Evolutionary conservation across 768 basidiomycete species (phyloP).

Genomic region (Lactifluus pinguis): DNA sequence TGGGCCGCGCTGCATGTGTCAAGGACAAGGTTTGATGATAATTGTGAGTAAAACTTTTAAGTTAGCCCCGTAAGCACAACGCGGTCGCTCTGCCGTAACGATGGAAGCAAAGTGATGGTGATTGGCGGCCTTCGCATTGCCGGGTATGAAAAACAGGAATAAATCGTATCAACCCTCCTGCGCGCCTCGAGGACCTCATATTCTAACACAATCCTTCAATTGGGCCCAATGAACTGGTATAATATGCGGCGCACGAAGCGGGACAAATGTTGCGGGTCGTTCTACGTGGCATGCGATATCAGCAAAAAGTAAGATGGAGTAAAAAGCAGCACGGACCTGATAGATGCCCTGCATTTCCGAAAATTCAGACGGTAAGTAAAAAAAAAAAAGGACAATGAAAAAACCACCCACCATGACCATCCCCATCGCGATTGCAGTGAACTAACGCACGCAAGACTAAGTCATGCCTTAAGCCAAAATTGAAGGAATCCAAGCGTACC

Average conservation of each 20-base stretch:
- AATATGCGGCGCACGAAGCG: conserved; percentile 72
- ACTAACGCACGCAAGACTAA: conserved; percentile 22
- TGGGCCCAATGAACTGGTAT: conserved; percentile 87
- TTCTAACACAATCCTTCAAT: conserved; percentile 30
- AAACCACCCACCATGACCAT: conserved; percentile 70
- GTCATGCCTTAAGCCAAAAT: conserved; percentile 11
- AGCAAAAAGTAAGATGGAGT: background rate
- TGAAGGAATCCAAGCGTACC: conserved; percentile 29
- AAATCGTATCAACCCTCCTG: background rate
- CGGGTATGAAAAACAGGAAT: background rate
- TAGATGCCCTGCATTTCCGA: conserved; percentile 37
- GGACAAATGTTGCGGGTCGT: conserved; percentile 77
- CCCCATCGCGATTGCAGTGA: conserved; percentile 73
- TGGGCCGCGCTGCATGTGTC: background rate
- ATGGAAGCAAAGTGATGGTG: too few relatives aligned
- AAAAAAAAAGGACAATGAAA: background rate
- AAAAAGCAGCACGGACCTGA: conserved; percentile 34
- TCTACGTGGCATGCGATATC: conserved; percentile 23
- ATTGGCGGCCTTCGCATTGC: background rate
- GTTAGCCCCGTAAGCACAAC: background rate
- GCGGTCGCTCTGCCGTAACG: conserved; percentile 5
- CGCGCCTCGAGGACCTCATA: background rate
- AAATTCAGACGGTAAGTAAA: conserved; percentile 8
- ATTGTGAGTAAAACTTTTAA: background rate
- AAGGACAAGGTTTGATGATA: conserved; percentile 2